A percentile compares a stretch with the other conserved stretches of the same genome.
phyloP scores from a whole-genome alignment of 2,329 filamentous ascomycete genomes.

The Byssochlamys sp. region DNA sequence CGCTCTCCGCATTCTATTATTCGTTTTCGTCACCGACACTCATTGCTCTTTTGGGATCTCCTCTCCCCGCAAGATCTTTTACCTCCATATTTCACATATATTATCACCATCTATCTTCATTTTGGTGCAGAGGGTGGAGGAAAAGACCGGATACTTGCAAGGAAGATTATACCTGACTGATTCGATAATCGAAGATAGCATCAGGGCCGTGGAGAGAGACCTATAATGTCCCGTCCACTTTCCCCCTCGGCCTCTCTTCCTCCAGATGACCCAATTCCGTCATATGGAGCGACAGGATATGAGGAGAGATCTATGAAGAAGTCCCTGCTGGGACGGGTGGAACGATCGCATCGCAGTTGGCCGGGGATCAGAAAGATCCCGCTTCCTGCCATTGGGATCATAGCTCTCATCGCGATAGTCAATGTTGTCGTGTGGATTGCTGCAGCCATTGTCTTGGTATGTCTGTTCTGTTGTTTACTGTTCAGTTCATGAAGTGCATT shows the following conservation, averaged over 20 bases:
- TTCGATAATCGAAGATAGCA: not conserved
- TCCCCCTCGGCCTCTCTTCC: not conserved
- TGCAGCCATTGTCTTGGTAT: slow-evolving; percentile 48
- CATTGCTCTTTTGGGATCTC: not conserved
- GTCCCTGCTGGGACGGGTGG: slow-evolving; percentile 29
- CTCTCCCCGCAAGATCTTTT: not conserved
- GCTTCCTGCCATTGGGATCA: slow-evolving; percentile 48
- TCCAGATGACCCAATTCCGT: not conserved
- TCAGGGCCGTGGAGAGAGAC: not conserved
- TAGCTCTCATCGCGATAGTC: slow-evolving; percentile 42
- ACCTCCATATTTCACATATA: not conserved
- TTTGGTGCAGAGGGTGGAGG: not conserved
- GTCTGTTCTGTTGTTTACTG: slow-evolving; percentile 8
- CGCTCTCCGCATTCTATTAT: not conserved
- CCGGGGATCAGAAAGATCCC: slow-evolving; percentile 50
- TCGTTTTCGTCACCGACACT: not conserved
- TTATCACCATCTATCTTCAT: not conserved
- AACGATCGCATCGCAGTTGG: slow-evolving; percentile 41
- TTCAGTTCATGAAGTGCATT: not conserved
- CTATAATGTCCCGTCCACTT: not conserved
- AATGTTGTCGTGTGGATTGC: slow-evolving; percentile 52
- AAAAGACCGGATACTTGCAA: not conserved
- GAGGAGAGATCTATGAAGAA: slow-evolving; percentile 7
- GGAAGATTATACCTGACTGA: not conserved
- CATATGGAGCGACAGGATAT: not conserved